Evolutionary conservation across 2,329 filamentous ascomycete species (phyloP).

Genomic region (Xylaria digitata): DNA sequence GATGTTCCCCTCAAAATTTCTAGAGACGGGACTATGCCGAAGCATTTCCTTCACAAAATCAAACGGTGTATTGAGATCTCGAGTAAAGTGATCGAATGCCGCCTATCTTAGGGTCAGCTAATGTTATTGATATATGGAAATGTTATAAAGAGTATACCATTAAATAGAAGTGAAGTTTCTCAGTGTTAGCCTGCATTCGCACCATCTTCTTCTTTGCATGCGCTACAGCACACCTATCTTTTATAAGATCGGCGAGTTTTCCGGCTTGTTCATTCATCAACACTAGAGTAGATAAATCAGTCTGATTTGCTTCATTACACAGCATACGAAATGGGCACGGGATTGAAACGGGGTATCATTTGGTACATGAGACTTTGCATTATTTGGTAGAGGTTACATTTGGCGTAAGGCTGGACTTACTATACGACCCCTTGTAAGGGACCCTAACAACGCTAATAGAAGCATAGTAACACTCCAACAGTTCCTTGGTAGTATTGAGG

Average conservation of each 20-base stretch:
- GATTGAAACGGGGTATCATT: neutral
- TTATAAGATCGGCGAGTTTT: conserved; percentile 58
- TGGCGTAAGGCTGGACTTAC: conserved; percentile 37
- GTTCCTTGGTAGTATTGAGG: conserved; percentile 58
- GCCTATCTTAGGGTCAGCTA: conserved; percentile 48
- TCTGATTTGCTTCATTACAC: neutral
- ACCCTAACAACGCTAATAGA: conserved; percentile 61
- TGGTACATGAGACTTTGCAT: neutral
- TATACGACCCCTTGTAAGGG: conserved; percentile 54
- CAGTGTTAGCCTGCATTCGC: conserved; percentile 51
- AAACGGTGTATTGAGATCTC: conserved; percentile 49
- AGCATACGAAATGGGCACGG: neutral
- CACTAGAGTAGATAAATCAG: conserved; percentile 48
- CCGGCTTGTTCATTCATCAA: conserved; percentile 62
- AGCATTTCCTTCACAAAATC: conserved; percentile 51
- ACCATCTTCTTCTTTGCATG: conserved; percentile 56
- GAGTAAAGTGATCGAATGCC: conserved; percentile 50
- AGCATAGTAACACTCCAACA: conserved; percentile 63
- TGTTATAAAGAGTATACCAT: neutral
- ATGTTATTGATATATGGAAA: conserved; percentile 26
- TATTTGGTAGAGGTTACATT: neutral
- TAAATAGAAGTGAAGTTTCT: conserved; percentile 37
- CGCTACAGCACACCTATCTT: conserved; percentile 54
- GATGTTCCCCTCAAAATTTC: conserved; percentile 51
- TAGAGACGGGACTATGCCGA: conserved; percentile 48